These are phyloP conservation scores for Graphilbum sp. DNA, from an alignment of 2,329 filamentous ascomycete species.

Conservation along the genomic window DNA sequence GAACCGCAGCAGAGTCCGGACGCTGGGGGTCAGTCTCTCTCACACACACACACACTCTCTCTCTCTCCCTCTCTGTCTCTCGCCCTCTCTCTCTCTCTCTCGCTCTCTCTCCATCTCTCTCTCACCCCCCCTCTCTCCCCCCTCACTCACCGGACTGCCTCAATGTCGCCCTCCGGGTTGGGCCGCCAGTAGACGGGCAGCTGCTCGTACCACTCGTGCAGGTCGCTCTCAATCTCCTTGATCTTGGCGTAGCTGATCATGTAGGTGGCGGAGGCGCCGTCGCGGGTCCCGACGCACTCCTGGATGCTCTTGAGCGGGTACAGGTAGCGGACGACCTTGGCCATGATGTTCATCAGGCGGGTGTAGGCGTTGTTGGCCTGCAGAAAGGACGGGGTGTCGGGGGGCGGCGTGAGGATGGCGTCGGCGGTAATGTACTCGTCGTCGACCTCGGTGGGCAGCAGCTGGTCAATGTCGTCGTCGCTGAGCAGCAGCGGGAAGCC, in stretches of 20 bases:
- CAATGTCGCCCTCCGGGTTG: constrained; percentile 56
- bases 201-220: constrained; percentile 46
- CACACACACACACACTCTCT: too few species aligned
- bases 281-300: constrained; percentile 25
- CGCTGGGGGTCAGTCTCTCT: constrained; percentile 19
- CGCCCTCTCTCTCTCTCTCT: too few species aligned
- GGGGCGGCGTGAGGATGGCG: constrained; percentile 36
- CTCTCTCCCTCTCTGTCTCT: background rate
- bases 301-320: constrained; percentile 46
- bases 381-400: constrained; percentile 40
- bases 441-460: constrained; percentile 46
- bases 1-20: constrained; percentile 63
- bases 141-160: constrained; percentile 53
- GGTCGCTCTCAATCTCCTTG: constrained; percentile 45
- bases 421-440: constrained; percentile 49
- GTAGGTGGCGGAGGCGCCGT: constrained; percentile 32
- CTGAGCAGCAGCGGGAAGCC: constrained; percentile 49
- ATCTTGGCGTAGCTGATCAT: constrained; percentile 47
- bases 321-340: constrained; percentile 47
- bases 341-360: constrained; percentile 44
- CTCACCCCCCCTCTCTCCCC: background rate
- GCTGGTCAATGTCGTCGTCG: constrained; percentile 50
- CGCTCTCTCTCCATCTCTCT: background rate
- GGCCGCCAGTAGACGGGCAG: constrained; percentile 66
- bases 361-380: constrained; percentile 52